Conservation (phyloP, 164 flowering plant genomes). For the Sextonia rubra region DNA sequence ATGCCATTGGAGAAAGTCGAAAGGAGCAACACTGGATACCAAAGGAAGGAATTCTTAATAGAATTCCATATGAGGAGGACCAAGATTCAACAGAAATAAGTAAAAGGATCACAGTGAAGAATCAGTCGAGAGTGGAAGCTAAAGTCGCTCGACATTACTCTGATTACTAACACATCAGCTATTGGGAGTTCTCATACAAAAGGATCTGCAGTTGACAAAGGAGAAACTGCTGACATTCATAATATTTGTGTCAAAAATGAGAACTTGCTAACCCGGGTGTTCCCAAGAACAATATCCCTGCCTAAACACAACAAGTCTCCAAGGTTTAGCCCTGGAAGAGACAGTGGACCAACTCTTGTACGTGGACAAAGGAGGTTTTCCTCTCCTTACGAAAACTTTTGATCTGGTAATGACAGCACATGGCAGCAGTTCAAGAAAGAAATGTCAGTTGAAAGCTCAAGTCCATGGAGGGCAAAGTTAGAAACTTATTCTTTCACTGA, state of each 20-base stretch:
- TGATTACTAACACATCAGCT: slow-evolving; percentile 10
- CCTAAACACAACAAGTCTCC: slow-evolving; percentile 62
- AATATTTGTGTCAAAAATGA: slow-evolving; percentile 37
- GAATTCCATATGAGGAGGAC: slow-evolving; percentile 17
- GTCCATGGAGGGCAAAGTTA: slow-evolving; percentile 18
- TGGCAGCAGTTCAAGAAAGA: slow-evolving; percentile 21
- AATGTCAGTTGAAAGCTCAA: slow-evolving; percentile 10
- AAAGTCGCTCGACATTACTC: slow-evolving; percentile 17
- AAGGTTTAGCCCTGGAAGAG: slow-evolving; percentile 51
- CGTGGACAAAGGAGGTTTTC: slow-evolving; percentile 32
- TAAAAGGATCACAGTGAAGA: slow-evolving; percentile 15
- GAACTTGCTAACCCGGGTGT: slow-evolving; percentile 20
- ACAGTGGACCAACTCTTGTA: slow-evolving; percentile 23
- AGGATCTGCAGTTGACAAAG: slow-evolving; percentile 52
- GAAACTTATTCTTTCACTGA: slow-evolving; percentile 20
- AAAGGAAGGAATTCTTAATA: slow-evolving; percentile 21
- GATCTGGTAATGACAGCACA: slow-evolving; percentile 17
- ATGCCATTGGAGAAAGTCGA: slow-evolving; percentile 45
- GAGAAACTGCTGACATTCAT: slow-evolving; percentile 68
- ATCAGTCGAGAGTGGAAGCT: slow-evolving; percentile 8
- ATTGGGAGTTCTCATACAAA: slow-evolving; percentile 25
- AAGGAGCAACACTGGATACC: slow-evolving; percentile 43
- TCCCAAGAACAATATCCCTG: slow-evolving; percentile 53
- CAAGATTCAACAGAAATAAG: slow-evolving; percentile 14
- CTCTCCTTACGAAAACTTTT: slow-evolving; percentile 22